A percentile compares a stretch with the other conserved stretches of the same genome.
Conservation (phyloP, 371 early-diverging fungal genomes). For the Mortierella sp. region DNA sequence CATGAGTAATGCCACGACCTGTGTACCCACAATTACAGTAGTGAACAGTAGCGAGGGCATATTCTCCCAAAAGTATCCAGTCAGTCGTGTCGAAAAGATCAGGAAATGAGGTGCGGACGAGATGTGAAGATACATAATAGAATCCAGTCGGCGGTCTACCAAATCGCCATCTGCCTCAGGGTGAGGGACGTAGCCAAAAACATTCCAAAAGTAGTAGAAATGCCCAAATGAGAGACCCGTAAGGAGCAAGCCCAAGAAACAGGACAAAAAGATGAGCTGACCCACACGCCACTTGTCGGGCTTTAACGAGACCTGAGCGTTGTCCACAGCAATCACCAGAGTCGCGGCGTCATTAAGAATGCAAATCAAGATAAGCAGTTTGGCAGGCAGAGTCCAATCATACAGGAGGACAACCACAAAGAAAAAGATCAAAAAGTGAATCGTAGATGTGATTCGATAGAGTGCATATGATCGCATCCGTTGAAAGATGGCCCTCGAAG, state of each 20-base stretch:
- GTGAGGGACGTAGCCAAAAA: conserved; percentile 51
- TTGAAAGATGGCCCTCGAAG: conserved; percentile 94
- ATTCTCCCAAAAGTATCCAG: conserved; percentile 87
- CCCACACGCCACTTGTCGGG: conserved; percentile 96
- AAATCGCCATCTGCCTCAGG: conserved; percentile 31
- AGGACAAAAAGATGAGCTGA: conserved; percentile 85
- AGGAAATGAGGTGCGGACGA: conserved; percentile 93
- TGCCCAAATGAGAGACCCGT: conserved; percentile 86
- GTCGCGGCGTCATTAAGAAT: conserved; percentile 94
- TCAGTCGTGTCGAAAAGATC: conserved; percentile 91
- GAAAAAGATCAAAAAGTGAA: conserved; percentile 94
- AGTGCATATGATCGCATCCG: conserved; percentile 93
- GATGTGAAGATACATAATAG: conserved; percentile 93
- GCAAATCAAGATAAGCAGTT: conserved; percentile 87
- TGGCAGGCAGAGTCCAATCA: conserved; percentile 86
- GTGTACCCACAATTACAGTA: conserved; percentile 86
- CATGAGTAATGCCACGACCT: conserved; percentile 90
- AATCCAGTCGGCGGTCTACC: conserved; percentile 64
- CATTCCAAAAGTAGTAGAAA: conserved; percentile 80
- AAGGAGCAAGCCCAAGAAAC: conserved; percentile 78
- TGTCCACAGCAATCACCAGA: conserved; percentile 92
- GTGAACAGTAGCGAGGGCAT: conserved; percentile 79
- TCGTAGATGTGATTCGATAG: conserved; percentile 93
- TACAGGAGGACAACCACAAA: conserved; percentile 86
- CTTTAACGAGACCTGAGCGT: conserved; percentile 84